A percentile compares a stretch with the other conserved stretches of the same genome.
Conservation (phyloP, 2,329 filamentous ascomycete genomes). For the Talaromyces atroroseus region DNA sequence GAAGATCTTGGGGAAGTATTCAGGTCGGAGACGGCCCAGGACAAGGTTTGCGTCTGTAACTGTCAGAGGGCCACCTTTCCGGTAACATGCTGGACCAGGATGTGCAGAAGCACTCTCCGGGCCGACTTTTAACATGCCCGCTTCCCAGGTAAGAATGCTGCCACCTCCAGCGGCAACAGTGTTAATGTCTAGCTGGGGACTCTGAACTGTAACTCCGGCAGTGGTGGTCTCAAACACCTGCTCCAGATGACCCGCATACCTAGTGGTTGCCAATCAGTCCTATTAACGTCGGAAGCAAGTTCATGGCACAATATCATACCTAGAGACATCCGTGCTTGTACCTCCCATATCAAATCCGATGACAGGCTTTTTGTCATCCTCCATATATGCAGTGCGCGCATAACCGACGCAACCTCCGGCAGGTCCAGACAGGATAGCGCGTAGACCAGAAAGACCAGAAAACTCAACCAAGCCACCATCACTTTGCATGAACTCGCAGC, state of each 20-base stretch:
- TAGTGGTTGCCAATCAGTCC: background rate
- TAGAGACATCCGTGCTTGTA: slow-evolving; percentile 80
- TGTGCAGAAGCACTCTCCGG: slow-evolving; percentile 2
- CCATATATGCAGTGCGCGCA: background rate
- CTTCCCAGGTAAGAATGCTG: background rate
- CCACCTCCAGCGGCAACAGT: background rate
- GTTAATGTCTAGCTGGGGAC: slow-evolving; percentile 61
- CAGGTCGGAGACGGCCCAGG: background rate
- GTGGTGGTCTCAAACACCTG: slow-evolving; percentile 94
- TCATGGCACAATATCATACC: slow-evolving; percentile 66
- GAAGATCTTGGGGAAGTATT: slow-evolving; percentile 77
- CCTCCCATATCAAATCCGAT: slow-evolving; percentile 75
- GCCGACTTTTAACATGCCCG: background rate
- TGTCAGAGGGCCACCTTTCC: background rate
- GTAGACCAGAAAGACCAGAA: slow-evolving; percentile 69
- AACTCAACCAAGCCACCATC: slow-evolving; percentile 63
- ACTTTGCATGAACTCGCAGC: slow-evolving; percentile 96
- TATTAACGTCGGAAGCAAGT: slow-evolving; percentile 24
- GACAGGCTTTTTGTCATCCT: slow-evolving; percentile 53
- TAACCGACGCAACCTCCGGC: slow-evolving; percentile 4
- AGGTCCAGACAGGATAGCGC: slow-evolving; percentile 60
- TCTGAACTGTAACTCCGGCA: slow-evolving; percentile 89
- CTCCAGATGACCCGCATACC: slow-evolving; percentile 64
- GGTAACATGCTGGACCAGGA: background rate
- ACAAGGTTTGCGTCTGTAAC: background rate